Conservation (phyloP, 202 grass and related monocot species). For the Dendrocalamus latiflorus region DNA sequence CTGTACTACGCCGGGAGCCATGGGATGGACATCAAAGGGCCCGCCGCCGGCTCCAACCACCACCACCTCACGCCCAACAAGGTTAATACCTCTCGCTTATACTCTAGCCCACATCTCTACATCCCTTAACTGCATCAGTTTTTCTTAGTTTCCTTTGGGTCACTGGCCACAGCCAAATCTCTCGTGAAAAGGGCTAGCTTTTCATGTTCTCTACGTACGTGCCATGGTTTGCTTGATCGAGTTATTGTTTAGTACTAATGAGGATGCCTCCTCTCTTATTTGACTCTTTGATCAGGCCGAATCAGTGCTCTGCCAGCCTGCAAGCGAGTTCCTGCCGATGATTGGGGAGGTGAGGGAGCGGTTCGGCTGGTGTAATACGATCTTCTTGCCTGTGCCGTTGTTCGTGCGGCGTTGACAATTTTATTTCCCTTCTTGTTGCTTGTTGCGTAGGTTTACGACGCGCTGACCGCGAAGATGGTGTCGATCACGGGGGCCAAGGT, state of each 20-base stretch:
- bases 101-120: neutral
- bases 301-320: conserved; percentile 74
- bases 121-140: neutral
- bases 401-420: neutral
- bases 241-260: neutral
- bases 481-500: conserved; percentile 57
- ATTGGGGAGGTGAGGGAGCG: conserved; percentile 36
- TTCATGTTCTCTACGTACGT: neutral
- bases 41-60: conserved; percentile 38
- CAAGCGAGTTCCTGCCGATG: conserved; percentile 76
- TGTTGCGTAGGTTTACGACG: neutral
- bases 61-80: conserved; percentile 8
- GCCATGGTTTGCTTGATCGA: neutral
- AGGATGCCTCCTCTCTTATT: neutral
- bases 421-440: neutral
- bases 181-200: neutral
- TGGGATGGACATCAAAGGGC: conserved; percentile 88
- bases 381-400: neutral
- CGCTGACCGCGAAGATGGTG: conserved; percentile 31
- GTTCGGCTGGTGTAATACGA: neutral
- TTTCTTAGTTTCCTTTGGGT: neutral
- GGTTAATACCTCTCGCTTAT: neutral
- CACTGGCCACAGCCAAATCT: neutral
- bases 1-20: conserved; percentile 94
- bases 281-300: neutral